These are phyloP conservation scores for Neopestalotiopsis sp. DNA, from an alignment of 2,329 filamentous ascomycete species.

Conservation along the genomic window DNA sequence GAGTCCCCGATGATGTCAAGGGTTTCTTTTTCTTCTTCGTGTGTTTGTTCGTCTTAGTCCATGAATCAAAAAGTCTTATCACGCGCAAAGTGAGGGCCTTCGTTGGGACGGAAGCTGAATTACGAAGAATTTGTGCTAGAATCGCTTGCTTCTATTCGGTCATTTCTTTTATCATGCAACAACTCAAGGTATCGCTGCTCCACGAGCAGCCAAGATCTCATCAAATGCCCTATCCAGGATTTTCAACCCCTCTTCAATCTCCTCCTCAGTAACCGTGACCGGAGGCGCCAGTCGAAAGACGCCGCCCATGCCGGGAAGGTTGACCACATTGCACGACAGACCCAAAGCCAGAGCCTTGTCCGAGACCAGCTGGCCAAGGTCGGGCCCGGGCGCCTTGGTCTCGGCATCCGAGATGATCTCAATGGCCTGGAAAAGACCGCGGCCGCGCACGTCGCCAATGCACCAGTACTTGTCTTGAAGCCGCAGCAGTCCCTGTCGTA, in stretches of 20 bases:
- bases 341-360: slow-evolving; percentile 49
- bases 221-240: slow-evolving; percentile 56
- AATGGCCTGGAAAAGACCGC: slow-evolving; percentile 54
- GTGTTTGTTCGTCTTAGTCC: too few relatives aligned
- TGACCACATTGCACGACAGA: slow-evolving; percentile 54
- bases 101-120: too few relatives aligned
- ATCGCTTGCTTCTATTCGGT: neutral
- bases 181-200: neutral
- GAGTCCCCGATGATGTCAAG: too few relatives aligned
- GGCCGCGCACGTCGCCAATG: slow-evolving; percentile 57
- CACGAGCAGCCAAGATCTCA: neutral
- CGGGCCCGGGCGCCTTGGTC: slow-evolving; percentile 47
- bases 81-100: too few relatives aligned
- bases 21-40: too few relatives aligned
- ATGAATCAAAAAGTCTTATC: too few relatives aligned
- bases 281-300: slow-evolving; percentile 57
- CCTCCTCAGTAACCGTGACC: slow-evolving; percentile 50
- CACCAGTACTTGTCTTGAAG: slow-evolving; percentile 55
- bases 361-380: slow-evolving; percentile 48
- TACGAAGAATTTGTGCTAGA: neutral
- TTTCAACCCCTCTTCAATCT: slow-evolving; percentile 49
- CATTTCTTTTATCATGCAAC: neutral
- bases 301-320: slow-evolving; percentile 50
- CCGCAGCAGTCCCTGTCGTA: slow-evolving; percentile 46
- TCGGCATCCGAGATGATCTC: slow-evolving; percentile 52